Conservation (phyloP, 257 asterid species). For the Sherardia arvensis region DNA sequence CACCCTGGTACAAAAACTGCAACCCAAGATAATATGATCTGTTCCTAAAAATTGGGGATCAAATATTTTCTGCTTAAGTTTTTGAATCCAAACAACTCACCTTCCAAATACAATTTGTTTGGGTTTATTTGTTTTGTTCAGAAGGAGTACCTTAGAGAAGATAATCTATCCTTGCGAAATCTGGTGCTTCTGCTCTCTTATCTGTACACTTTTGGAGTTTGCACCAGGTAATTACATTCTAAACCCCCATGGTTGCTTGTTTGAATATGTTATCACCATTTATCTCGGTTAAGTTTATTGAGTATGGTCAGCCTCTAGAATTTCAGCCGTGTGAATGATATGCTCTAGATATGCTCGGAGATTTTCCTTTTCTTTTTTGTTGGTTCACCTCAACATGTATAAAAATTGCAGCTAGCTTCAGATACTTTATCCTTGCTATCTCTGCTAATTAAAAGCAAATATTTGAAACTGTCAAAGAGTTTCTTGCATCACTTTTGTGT, state of each 20-base stretch:
- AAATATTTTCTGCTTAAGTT: neutral
- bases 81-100: neutral
- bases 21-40: neutral
- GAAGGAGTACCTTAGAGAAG: conserved; percentile 87
- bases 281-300: conserved; percentile 1
- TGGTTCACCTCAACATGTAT: neutral
- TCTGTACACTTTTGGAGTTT: conserved; percentile 73
- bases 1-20: neutral
- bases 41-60: neutral
- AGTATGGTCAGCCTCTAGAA: neutral
- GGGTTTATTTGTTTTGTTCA: conserved; percentile 27
- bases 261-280: neutral
- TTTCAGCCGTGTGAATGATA: neutral
- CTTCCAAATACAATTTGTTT: conserved; percentile 1
- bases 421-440: neutral
- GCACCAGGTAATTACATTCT: conserved; percentile 54
- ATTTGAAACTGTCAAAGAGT: neutral
- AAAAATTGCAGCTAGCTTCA: neutral
- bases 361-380: neutral
- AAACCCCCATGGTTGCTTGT: neutral
- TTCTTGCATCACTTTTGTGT: neutral
- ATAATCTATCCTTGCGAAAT: conserved; percentile 73
- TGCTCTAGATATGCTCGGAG: neutral
- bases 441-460: neutral
- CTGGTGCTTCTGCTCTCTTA: conserved; percentile 74